Base-by-base conservation (phyloP, 1,284 basidiomycete genomes). In the Xerocomus nothofagi region DNA sequence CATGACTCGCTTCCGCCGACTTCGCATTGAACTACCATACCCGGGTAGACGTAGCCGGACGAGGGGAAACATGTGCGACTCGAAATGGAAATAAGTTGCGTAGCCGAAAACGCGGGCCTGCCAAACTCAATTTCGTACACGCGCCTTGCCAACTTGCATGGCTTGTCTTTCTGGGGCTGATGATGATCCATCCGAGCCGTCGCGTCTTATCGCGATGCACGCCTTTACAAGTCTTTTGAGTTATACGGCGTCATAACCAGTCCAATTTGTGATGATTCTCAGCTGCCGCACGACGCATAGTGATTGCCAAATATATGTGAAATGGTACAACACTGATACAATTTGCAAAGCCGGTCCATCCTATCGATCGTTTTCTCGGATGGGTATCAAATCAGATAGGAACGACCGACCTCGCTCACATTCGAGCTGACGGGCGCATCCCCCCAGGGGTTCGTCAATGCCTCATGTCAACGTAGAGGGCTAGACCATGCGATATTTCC, bases 401-500 rank as follows among this genome's bases (percentile, higher is more conserved):
- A 29, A 63, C 56, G 37, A 49, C 41, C 39, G 23, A 30, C 40
- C n/a, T 11, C 26, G 14, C 37, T 42, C 47, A 42, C 44, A 10
- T 39, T 44, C 50, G 27, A 23, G 20, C 30, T 37, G 23, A 31
- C 33, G 24, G n/a, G 23, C 26, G 31, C 15, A 36, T 30, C 15
- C 39, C 44, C 34, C 21, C 21, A 31, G 29, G 39, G 36, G 31
- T 39, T 39, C 37, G 32, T 41, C 27, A 42, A 34, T n/a, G 17
- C 44, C 37, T 38, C 44, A 27, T 41, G 30, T 33, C 39, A 43
- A 47, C 18, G 43, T 34, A 45, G 37, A 39, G 20, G 34, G 24
- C 26, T 15, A 41, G 47, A 9, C 20, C 72, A 77, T 73, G 56
- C 82, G 77, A 59, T 90, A 90, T 64, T 85, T 88, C 68, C 77